Conservation (phyloP, 352 stramenopile species). For the Blastocystis sp. region DNA sequence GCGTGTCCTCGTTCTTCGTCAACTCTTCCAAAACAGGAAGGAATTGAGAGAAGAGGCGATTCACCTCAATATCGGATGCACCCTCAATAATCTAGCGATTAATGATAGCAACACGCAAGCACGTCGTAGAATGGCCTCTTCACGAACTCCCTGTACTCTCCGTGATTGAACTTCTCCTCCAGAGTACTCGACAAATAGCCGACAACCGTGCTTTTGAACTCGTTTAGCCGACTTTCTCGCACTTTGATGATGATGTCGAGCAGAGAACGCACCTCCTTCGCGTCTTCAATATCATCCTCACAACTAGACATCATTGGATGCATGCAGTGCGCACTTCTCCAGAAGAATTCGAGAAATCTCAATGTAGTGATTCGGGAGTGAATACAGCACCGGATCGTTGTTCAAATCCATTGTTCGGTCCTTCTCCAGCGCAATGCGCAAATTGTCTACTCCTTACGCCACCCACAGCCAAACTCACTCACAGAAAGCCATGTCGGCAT, state of each 20-base stretch:
- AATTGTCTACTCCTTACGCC: background rate
- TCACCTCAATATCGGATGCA: slow-evolving; percentile 28
- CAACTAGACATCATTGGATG: background rate
- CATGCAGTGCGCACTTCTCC: background rate
- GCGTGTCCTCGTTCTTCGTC: slow-evolving; percentile 48
- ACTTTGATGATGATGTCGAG: slow-evolving; percentile 56
- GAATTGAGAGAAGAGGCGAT: slow-evolving; percentile 65
- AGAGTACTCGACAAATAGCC: slow-evolving; percentile 7
- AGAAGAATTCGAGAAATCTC: slow-evolving; percentile 54
- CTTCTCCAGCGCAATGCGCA: slow-evolving; percentile 13
- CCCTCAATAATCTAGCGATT: slow-evolving; percentile 35
- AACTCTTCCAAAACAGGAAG: slow-evolving; percentile 51
- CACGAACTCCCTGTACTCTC: background rate
- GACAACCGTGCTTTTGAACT: slow-evolving; percentile 38
- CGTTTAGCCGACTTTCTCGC: slow-evolving; percentile 46
- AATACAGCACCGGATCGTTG: background rate
- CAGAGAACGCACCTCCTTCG: slow-evolving; percentile 24
- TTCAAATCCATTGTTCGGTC: slow-evolving; percentile 18
- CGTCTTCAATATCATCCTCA: slow-evolving; percentile 58
- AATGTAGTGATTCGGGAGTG: slow-evolving; percentile 46
- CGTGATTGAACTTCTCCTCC: slow-evolving; percentile 39
- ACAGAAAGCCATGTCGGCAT: slow-evolving; percentile 53
- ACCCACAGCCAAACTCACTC: background rate
- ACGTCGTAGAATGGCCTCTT: slow-evolving; percentile 50
- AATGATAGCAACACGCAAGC: background rate